Evolutionary conservation across 2,329 filamentous ascomycete species (phyloP).

Genomic region (Trichoderma asperellum): DNA sequence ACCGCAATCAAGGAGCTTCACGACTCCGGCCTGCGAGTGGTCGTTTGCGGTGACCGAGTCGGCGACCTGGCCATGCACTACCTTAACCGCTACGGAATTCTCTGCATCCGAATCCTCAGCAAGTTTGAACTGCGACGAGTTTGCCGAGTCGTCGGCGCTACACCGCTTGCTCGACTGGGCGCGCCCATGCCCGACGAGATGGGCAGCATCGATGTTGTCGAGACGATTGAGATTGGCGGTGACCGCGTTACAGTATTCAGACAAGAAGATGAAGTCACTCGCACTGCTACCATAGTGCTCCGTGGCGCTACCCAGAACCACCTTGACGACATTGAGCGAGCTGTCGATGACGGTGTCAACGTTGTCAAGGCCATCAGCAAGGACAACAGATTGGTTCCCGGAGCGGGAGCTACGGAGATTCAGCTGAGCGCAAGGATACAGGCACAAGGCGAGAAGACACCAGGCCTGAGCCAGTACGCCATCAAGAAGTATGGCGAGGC

Average conservation of each 20-base stretch:
- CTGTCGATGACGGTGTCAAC: constrained; percentile 97
- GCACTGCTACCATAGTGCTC: constrained; percentile 91
- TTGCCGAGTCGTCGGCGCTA: constrained; percentile 94
- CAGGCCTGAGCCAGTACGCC: constrained; percentile 90
- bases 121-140: constrained; percentile 96
- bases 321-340: constrained; percentile 93
- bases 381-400: constrained; percentile 87
- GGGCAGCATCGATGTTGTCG: constrained; percentile 91
- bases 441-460: constrained; percentile 87
- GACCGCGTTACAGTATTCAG: constrained; percentile 98
- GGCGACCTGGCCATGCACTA: constrained; percentile 97
- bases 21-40: constrained; percentile 88
- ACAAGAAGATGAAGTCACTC: constrained; percentile 89
- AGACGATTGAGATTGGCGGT: constrained; percentile 96
- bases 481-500: constrained; percentile 98
- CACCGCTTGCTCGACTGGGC: constrained; percentile 90
- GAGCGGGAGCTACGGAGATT: constrained; percentile 91
- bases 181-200: constrained; percentile 99
- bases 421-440: constrained; percentile 92
- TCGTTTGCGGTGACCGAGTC: constrained; percentile 89
- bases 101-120: constrained; percentile 94
- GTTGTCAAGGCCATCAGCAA: constrained; percentile 98
- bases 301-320: constrained; percentile 97
- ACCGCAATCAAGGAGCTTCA: constrained; percentile 91
- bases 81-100: constrained; percentile 94